Evolutionary conservation across 768 basidiomycete genomes (phyloP).

Genomic region (Astraeus odoratus): DNA sequence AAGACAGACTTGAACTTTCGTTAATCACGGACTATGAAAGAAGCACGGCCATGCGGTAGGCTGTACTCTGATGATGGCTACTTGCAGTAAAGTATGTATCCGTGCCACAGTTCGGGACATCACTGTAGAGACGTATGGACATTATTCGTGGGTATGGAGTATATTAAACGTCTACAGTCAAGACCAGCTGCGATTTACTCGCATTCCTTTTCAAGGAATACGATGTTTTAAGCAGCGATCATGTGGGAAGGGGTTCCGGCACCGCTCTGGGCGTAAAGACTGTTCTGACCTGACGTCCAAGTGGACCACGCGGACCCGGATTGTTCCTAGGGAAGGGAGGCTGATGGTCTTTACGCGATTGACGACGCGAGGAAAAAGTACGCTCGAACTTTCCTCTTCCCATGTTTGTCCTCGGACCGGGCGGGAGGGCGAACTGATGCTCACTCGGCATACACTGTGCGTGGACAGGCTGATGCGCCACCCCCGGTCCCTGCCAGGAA

Average conservation of each 20-base stretch:
- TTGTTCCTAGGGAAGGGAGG: background rate
- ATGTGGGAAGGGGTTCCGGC: background rate
- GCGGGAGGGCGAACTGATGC: conserved; percentile 10
- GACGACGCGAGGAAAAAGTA: background rate
- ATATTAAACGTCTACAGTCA: too few species aligned
- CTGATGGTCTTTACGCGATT: conserved; percentile 7
- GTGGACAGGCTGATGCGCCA: conserved; percentile 12
- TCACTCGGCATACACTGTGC: conserved; percentile 8
- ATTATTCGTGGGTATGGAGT: too few species aligned
- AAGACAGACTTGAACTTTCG: too few species aligned
- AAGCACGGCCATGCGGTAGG: too few species aligned
- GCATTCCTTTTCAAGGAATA: too few species aligned
- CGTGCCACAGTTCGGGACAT: too few species aligned
- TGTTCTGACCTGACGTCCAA: background rate
- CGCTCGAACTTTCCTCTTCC: conserved; percentile 5
- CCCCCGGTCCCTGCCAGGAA: conserved; percentile 18
- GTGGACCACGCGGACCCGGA: conserved; percentile 7
- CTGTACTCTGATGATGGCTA: too few species aligned
- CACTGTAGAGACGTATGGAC: too few species aligned
- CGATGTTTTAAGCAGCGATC: background rate
- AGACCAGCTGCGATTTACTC: too few species aligned
- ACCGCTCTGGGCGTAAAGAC: background rate
- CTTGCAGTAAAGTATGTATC: too few species aligned
- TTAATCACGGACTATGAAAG: too few species aligned
- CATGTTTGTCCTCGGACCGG: conserved; percentile 13